These are phyloP conservation scores for Dacryopinax spathularia DNA, from an alignment of 768 basidiomycete species.

Conservation along the genomic window DNA sequence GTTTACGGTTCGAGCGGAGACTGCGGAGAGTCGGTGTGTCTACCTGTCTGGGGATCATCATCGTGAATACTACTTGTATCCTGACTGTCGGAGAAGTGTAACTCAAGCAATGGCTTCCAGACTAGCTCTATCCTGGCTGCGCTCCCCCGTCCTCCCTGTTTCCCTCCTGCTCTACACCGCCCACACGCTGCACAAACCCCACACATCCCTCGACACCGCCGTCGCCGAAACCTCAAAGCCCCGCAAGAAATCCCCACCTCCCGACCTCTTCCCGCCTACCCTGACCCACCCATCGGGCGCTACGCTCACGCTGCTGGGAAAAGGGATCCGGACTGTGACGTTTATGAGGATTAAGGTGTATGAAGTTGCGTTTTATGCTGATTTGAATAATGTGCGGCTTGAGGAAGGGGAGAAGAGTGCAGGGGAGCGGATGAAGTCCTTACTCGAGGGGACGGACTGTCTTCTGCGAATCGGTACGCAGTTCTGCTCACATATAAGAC, in stretches of 20 bases:
- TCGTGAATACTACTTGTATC: too few relatives aligned
- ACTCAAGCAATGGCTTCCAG: not conserved
- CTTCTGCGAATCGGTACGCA: constrained; percentile 56
- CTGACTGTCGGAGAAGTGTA: too few relatives aligned
- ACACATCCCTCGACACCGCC: not conserved
- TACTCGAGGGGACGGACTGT: constrained; percentile 40
- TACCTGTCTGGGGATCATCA: too few relatives aligned
- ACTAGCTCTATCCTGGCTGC: not conserved
- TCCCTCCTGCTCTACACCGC: not conserved
- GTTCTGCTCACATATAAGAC: too few relatives aligned
- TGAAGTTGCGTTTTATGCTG: constrained; percentile 80
- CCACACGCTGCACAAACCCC: not conserved
- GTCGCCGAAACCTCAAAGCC: not conserved
- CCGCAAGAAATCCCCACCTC: not conserved
- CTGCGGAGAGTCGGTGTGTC: too few relatives aligned
- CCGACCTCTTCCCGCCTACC: constrained; percentile 18
- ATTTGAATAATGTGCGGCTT: constrained; percentile 41
- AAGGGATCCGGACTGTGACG: constrained; percentile 79
- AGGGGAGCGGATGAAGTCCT: not conserved
- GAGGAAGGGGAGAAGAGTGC: constrained; percentile 2
- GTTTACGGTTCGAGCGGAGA: not conserved
- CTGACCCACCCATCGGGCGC: constrained; percentile 50
- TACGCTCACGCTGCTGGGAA: constrained; percentile 53
- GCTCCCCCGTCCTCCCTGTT: not conserved
- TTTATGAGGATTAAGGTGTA: constrained; percentile 82